These are phyloP conservation scores for Naganishia sp. DNA, from an alignment of 1,284 basidiomycete species.

Conservation along the genomic window DNA sequence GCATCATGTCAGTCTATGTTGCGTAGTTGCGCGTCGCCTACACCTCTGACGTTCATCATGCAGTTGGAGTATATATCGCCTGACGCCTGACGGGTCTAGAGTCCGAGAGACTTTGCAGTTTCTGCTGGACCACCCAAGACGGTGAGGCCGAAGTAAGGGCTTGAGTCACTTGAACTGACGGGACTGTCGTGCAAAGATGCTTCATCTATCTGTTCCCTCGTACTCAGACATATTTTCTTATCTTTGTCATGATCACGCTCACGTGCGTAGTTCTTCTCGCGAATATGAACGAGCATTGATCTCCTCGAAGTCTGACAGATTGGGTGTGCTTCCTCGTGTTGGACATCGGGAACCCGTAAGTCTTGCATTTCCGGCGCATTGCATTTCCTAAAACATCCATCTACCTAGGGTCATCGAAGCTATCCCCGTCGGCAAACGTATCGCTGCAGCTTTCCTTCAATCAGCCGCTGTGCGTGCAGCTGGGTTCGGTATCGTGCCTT, in stretches of 20 bases:
- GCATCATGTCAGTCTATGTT: conserved; percentile 60
- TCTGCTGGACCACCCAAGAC: conserved; percentile 90
- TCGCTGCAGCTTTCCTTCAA: conserved; percentile 69
- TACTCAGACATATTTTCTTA: conserved; percentile 90
- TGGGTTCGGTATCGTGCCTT: conserved; percentile 75
- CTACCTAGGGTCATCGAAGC: conserved; percentile 59
- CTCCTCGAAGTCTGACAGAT: conserved; percentile 65
- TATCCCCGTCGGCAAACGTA: conserved; percentile 69
- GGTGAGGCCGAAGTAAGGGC: conserved; percentile 49
- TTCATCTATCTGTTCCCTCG: conserved; percentile 94
- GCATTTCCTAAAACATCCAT: neutral
- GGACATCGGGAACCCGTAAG: conserved; percentile 73
- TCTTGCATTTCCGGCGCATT: neutral
- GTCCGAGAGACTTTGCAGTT: conserved; percentile 82
- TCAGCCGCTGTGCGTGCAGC: conserved; percentile 78
- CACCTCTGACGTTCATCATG: neutral
- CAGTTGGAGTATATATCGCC: conserved; percentile 22
- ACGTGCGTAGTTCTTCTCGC: conserved; percentile 59
- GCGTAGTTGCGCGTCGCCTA: neutral
- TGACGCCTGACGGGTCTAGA: conserved; percentile 57
- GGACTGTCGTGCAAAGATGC: conserved; percentile 56
- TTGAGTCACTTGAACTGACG: neutral
- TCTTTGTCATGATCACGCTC: conserved; percentile 66
- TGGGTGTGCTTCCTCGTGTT: conserved; percentile 86
- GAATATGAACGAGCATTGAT: conserved; percentile 4